Evolutionary conservation across 169 alveolate genomes (phyloP).

Genomic region (Plasmodium chabaudi): DNA sequence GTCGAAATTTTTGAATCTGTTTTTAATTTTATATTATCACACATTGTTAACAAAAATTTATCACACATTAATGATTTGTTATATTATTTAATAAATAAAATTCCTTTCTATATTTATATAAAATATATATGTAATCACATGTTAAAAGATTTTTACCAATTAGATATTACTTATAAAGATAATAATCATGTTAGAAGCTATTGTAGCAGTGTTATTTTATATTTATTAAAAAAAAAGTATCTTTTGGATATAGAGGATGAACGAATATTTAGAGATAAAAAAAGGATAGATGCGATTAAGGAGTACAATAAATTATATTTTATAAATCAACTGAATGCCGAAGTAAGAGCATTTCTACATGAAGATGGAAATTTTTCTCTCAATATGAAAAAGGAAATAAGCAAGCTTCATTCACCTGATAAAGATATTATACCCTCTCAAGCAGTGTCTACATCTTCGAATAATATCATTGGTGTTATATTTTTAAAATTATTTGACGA

Average conservation of each 20-base stretch:
- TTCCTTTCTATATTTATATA: conserved; percentile 39
- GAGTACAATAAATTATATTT: conserved; percentile 10
- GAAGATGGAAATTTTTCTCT: neutral
- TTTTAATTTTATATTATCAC: conserved; percentile 27
- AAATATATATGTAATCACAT: conserved; percentile 17
- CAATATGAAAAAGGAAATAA: conserved; percentile 10
- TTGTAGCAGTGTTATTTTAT: conserved; percentile 37
- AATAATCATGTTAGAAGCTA: conserved; percentile 40
- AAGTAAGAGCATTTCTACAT: conserved; percentile 9
- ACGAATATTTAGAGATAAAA: conserved; percentile 49
- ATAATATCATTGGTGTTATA: neutral
- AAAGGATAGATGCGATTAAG: conserved; percentile 17
- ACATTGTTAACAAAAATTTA: conserved; percentile 8
- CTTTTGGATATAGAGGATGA: conserved; percentile 48
- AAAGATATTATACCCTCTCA: too few relatives aligned
- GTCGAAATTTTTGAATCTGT: conserved; percentile 5
- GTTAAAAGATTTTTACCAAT: conserved; percentile 26
- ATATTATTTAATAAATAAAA: conserved; percentile 33
- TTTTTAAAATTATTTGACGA: conserved; percentile 18
- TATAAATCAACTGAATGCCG: conserved; percentile 7
- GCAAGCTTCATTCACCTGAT: neutral
- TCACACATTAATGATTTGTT: conserved; percentile 33
- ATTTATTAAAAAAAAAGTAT: conserved; percentile 51
- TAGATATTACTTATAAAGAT: conserved; percentile 6
- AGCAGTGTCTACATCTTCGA: neutral